These are phyloP conservation scores for Gymnopus androsaceus DNA, from an alignment of 1,284 basidiomycete genomes.

Conservation along the genomic window DNA sequence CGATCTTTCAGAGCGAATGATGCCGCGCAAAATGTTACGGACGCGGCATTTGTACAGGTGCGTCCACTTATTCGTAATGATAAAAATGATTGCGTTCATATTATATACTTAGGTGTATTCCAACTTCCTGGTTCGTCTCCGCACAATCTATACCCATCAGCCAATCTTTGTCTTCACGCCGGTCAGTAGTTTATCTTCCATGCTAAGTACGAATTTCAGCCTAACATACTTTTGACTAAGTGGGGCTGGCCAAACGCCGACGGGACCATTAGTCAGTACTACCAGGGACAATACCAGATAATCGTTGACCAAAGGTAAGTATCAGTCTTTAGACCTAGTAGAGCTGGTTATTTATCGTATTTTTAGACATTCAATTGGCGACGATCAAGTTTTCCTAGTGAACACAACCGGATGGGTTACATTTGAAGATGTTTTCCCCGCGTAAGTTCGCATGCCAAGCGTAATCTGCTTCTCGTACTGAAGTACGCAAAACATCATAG, in stretches of 20 bases:
- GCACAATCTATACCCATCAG: constrained; percentile 44
- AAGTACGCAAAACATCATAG: constrained; percentile 27
- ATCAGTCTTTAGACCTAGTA: background rate
- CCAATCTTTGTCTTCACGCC: constrained; percentile 59
- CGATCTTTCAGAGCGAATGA: constrained; percentile 41
- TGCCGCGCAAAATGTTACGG: constrained; percentile 46
- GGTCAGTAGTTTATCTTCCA: constrained; percentile 30
- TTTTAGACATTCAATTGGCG: constrained; percentile 38
- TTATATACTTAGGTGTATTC: constrained; percentile 45
- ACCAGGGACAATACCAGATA: constrained; percentile 46
- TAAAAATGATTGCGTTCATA: too few relatives aligned
- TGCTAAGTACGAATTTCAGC: background rate
- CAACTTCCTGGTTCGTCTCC: constrained; percentile 45
- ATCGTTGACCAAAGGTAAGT: constrained; percentile 46
- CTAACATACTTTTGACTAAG: constrained; percentile 33
- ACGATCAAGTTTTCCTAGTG: constrained; percentile 53
- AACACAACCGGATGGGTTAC: constrained; percentile 61
- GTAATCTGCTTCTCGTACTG: background rate
- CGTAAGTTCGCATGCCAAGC: constrained; percentile 35
- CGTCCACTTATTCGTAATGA: too few relatives aligned
- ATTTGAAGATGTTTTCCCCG: constrained; percentile 53
- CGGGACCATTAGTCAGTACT: constrained; percentile 49
- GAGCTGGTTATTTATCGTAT: background rate
- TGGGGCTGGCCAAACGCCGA: constrained; percentile 61
- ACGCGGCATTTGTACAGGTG: constrained; percentile 47